Percentiles rank a stretch among this genome's conserved stretches.
phyloP scores from a whole-genome alignment of 2,329 filamentous ascomycete genomes.

The Calonectria hongkongensis region DNA sequence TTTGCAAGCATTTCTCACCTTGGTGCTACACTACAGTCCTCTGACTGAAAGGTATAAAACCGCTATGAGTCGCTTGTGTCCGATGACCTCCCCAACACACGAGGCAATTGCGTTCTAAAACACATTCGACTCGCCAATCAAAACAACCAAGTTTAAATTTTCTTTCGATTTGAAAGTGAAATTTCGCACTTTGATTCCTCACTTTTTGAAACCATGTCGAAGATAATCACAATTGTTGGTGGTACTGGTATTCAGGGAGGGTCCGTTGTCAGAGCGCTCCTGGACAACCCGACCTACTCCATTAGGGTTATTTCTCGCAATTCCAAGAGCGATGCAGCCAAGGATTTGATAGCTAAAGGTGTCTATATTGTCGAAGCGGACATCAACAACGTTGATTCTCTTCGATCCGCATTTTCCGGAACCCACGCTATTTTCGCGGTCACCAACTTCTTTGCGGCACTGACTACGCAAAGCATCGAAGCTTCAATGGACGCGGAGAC shows the following conservation, averaged over 20 bases:
- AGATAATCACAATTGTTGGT: not conserved
- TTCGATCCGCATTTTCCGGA: not conserved
- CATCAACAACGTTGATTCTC: not conserved
- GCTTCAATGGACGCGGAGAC: not conserved
- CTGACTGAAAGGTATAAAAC: not conserved
- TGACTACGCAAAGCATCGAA: not conserved
- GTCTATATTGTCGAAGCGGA: not conserved
- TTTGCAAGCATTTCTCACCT: not conserved
- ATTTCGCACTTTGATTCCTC: not conserved
- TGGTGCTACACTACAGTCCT: not conserved
- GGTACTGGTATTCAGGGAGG: conserved; percentile 4
- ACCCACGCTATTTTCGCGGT: conserved; percentile 5
- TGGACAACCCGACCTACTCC: not conserved
- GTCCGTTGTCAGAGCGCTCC: not conserved
- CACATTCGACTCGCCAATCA: not conserved
- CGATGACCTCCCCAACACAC: not conserved
- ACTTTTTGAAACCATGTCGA: not conserved
- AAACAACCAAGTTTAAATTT: not conserved
- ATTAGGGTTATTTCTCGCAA: not conserved
- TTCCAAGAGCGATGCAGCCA: not conserved
- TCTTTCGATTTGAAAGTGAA: not conserved
- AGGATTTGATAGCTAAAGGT: not conserved
- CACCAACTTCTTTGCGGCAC: not conserved
- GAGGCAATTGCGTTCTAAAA: not conserved
- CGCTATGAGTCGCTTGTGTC: not conserved